A percentile compares a stretch with the other conserved stretches of the same genome.
Conservation (phyloP, 2,329 filamentous ascomycete species). For the Pseudogymnoascus sp. region DNA sequence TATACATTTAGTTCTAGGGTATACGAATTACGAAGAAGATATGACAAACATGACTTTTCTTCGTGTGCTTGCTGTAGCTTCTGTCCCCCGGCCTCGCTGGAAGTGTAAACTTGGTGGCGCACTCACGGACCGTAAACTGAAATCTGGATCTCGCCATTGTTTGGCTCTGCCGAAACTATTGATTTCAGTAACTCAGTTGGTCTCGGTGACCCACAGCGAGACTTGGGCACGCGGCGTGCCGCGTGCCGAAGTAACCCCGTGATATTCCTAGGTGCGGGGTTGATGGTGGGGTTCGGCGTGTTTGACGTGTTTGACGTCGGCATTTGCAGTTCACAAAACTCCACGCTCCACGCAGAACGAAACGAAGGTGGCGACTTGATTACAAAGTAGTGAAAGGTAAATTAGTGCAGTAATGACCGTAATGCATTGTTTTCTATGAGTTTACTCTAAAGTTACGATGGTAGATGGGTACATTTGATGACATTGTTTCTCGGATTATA, state of each 20-base stretch:
- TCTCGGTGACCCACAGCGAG: neutral
- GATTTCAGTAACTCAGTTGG: neutral
- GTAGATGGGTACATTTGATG: neutral
- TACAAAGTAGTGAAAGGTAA: neutral
- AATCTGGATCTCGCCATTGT: neutral
- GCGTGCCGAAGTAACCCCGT: neutral
- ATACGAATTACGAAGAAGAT: constrained; percentile 2
- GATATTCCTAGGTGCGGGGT: neutral
- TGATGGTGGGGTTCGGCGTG: neutral
- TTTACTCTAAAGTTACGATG: neutral
- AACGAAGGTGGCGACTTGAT: neutral
- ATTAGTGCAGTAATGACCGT: neutral
- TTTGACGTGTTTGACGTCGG: neutral
- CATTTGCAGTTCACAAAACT: neutral
- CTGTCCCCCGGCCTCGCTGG: neutral
- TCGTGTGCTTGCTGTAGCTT: too few relatives aligned
- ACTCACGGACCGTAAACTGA: neutral
- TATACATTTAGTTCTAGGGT: constrained; percentile 37
- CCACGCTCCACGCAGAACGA: neutral
- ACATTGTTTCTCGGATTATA: neutral
- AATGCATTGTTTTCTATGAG: neutral
- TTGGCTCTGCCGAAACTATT: neutral
- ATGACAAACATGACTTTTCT: neutral
- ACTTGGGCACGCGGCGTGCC: neutral
- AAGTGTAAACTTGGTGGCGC: neutral